Evolutionary conservation across 2,329 filamentous ascomycete species (phyloP).

Genomic region (Penicillium palitans): DNA sequence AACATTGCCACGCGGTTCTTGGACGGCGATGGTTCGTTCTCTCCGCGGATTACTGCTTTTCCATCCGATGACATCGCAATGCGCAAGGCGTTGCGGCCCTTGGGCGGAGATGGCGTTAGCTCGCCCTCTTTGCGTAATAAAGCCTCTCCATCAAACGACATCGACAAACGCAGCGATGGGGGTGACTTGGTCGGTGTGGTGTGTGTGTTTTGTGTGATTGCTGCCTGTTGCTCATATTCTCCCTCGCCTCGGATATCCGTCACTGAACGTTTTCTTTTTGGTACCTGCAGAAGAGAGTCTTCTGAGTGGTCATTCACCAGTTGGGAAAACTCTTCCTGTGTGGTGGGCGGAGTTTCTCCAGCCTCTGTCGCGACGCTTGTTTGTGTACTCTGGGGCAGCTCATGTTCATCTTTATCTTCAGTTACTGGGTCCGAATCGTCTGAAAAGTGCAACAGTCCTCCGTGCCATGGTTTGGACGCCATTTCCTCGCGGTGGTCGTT

Average conservation of each 20-base stretch:
- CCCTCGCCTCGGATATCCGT: slow-evolving; percentile 29
- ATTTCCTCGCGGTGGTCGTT: slow-evolving; percentile 20
- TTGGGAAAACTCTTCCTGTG: slow-evolving; percentile 23
- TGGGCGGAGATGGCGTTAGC: slow-evolving; percentile 43
- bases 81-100: slow-evolving; percentile 58
- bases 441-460: slow-evolving; percentile 27
- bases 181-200: slow-evolving; percentile 34
- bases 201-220: slow-evolving; percentile 17
- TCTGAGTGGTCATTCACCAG: slow-evolving; percentile 18
- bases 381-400: slow-evolving; percentile 32
- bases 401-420: slow-evolving; percentile 32
- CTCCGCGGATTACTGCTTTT: slow-evolving; percentile 78
- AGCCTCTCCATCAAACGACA: slow-evolving; percentile 45
- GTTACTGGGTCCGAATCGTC: slow-evolving; percentile 25
- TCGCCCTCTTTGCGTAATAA: slow-evolving; percentile 42
- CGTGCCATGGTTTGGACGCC: slow-evolving; percentile 24
- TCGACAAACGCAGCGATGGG: slow-evolving; percentile 42
- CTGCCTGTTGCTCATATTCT: slow-evolving; percentile 10
- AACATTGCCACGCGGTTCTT: slow-evolving; percentile 53
- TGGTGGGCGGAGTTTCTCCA: slow-evolving; percentile 25
- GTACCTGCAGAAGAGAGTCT: slow-evolving; percentile 22
- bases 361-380: slow-evolving; percentile 33
- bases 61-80: slow-evolving; percentile 84
- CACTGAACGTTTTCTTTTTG: slow-evolving; percentile 38
- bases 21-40: slow-evolving; percentile 68